These are phyloP conservation scores for Schoenoplectus tabernaemontani DNA, from an alignment of 202 grass and related monocot genomes.

Conservation along the genomic window DNA sequence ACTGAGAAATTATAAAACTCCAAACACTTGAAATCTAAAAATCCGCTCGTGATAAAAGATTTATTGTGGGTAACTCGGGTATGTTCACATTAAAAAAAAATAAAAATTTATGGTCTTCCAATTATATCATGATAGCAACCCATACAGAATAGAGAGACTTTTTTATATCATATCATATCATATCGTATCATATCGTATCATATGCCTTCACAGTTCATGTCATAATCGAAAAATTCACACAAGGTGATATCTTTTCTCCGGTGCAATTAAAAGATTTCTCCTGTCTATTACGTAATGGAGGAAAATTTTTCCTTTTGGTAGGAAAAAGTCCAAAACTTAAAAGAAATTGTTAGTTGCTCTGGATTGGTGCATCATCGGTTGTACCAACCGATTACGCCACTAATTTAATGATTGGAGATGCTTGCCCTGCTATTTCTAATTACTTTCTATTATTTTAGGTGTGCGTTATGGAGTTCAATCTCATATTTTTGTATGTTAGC, in stretches of 20 bases:
- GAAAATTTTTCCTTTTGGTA: neutral
- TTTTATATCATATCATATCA: too few relatives aligned
- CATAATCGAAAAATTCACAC: neutral
- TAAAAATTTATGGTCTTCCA: too few relatives aligned
- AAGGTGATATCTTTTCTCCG: neutral
- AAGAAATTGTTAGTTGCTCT: slow-evolving; percentile 3
- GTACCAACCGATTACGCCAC: slow-evolving; percentile 19
- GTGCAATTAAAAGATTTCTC: neutral
- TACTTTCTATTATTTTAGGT: slow-evolving; percentile 9
- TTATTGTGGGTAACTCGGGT: too few relatives aligned
- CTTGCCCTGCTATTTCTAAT: neutral
- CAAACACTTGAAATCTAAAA: neutral
- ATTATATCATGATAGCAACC: neutral
- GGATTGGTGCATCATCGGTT: slow-evolving; percentile 1
- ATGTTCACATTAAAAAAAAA: too few relatives aligned
- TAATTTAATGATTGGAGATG: slow-evolving; percentile 26
- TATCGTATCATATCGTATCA: neutral
- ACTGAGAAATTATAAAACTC: too few relatives aligned
- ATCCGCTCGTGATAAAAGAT: too few relatives aligned
- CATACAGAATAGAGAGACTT: too few relatives aligned
- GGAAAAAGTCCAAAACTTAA: neutral
- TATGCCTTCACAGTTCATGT: neutral
- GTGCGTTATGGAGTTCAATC: neutral
- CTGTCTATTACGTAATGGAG: neutral
- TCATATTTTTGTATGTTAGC: neutral